Evolutionary conservation across 23 red algal species (phyloP), one percentile per base, ranked within the genome.

Genomic region (Agarophyton chilense): DNA sequence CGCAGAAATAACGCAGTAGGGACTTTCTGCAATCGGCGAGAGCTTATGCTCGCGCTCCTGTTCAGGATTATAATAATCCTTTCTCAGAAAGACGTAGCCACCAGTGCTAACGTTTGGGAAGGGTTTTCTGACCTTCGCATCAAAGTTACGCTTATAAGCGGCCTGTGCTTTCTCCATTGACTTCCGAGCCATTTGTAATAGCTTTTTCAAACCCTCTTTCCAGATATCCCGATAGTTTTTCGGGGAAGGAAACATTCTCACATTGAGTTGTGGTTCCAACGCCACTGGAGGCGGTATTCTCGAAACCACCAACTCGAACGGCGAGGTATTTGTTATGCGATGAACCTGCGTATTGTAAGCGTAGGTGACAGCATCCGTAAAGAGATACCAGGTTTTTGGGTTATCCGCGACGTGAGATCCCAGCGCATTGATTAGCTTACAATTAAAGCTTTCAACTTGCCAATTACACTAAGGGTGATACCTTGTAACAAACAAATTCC

Each of bases 361-460:
- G 54, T 35, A 82, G 1, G 78, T 82, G 4, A 82, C 5, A 3
- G 55, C 53, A 35, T 57, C 36, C 24, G 78, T 63, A 29, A n/a
- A 64, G 3, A 61, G 4, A 40, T 82, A 52, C 78, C 53, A 61
- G 5, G 53, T 58, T 16, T 54, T 63, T 39, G 10, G 41, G 35
- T 82, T 52, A 17, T 64, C 78, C n/a, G 3, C 55, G 2, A 58
- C 21, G 25, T 64, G 63, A 40, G 53, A 19, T 8, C 6, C n/a
- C 41, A 60, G 4, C 12, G 36, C 33, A 18, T 42, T 22, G 49
- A 64, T 52, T 6, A 82, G 16, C 2, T 52, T 82, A 11, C 78
- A 53, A 46, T 78, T 89, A 50, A 46, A 89, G 46, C 68, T 1
- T 45, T 89, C 22, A n/a, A 89, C 67, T 43, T 89, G 85, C 9